Conservation (phyloP, 345 rosid genomes). For the Populus pruinosa region DNA sequence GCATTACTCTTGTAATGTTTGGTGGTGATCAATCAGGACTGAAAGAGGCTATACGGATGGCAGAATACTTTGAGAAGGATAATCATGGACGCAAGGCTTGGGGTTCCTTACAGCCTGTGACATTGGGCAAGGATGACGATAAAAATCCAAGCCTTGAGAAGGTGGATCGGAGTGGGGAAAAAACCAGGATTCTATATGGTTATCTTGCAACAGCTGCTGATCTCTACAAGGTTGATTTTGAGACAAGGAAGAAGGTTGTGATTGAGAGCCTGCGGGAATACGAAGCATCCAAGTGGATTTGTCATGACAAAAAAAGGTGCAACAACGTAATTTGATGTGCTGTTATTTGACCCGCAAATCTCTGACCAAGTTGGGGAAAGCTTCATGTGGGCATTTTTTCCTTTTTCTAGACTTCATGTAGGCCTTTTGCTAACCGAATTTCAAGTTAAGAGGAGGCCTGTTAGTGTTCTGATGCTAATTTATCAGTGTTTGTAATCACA, state of each 20-base stretch:
- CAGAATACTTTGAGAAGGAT: slow-evolving; percentile 74
- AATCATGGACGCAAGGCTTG: slow-evolving; percentile 78
- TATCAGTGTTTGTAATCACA: not conserved
- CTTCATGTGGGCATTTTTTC: not conserved
- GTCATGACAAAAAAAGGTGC: slow-evolving; percentile 30
- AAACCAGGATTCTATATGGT: slow-evolving; percentile 73
- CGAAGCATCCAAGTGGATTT: slow-evolving; percentile 37
- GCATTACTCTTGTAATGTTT: slow-evolving; percentile 71
- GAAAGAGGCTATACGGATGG: slow-evolving; percentile 68
- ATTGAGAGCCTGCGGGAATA: slow-evolving; percentile 70
- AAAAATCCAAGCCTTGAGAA: slow-evolving; percentile 66
- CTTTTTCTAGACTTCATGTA: not conserved
- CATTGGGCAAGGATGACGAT: slow-evolving; percentile 74
- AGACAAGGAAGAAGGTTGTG: slow-evolving; percentile 66
- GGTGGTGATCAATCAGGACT: slow-evolving; percentile 63
- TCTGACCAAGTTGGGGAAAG: slow-evolving; percentile 8
- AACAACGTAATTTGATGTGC: not conserved
- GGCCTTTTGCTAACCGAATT: slow-evolving; percentile 6
- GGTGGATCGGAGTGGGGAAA: slow-evolving; percentile 69
- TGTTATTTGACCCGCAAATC: slow-evolving; percentile 6
- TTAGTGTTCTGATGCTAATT: not conserved
- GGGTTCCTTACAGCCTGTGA: slow-evolving; percentile 50
- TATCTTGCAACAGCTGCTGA: slow-evolving; percentile 73
- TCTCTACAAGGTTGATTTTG: slow-evolving; percentile 73
- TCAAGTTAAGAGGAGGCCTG: not conserved